Evolutionary conservation across 805 yeast species (phyloP), one percentile per base, ranked within the genome.

Genomic region (Suhomyces sp.): DNA sequence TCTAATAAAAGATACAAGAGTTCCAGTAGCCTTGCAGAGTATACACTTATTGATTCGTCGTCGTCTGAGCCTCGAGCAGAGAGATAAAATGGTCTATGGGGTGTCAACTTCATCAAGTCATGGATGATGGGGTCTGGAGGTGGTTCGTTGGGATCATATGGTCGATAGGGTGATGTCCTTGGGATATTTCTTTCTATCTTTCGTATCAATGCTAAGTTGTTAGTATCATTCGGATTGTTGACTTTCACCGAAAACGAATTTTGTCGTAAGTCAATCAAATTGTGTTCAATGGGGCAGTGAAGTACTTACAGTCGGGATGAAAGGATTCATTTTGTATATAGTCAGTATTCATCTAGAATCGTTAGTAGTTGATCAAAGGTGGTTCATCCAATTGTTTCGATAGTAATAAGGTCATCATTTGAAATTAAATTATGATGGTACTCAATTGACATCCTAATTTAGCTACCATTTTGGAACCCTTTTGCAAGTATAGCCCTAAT

Each of bases 1-100:
- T 59, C 62, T 14, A 42, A 43, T 20, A 66, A 43, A 7, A 61
- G 40, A 14, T 51, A 48, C 20, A 67, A 43, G 5, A 65, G 39
- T 25, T 61, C 63, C 29, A 33, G 46, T 26, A 68, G 50, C 22
- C 53, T 56, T 4, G 44, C 44, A n/a, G 70, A 63, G 39, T 64
- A 64, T 9, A 46, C 33, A 18, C 53, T 52, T n/a, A 63, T 53
- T 17, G 56, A 47, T n/a, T 47, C 51, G 12, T 35, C 43, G 11
- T 34, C 19, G 2, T 35, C 39, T 9, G 28, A 23, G 19, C 34
- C 25, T 12, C 36, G 10, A 19, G 16, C 31, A 5, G 13, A 13
- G 13, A 43, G 39, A 3, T 42, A 21, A 1, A 36, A 37, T 11
- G 44, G 38, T 14, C 42, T 43, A 30, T 54, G 65, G 8, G 63